Conservation (phyloP, 257 asterid genomes). For the Echites panduratus region DNA sequence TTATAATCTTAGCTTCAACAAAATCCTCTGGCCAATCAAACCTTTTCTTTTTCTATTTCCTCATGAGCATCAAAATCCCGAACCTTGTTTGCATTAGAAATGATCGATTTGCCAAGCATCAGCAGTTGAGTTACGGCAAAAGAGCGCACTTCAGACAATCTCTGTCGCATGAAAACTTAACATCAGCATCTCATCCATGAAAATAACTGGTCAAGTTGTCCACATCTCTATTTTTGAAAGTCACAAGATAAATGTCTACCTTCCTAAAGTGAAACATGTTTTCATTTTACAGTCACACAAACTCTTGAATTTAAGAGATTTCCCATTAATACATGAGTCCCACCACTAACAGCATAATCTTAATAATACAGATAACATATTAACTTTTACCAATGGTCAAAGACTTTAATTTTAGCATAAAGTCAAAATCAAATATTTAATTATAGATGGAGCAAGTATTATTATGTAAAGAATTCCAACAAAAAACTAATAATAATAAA, state of each 20-base stretch:
- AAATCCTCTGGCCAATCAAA: conserved; percentile 92
- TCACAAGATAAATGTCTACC: background rate
- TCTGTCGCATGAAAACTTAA: conserved; percentile 39
- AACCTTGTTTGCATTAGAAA: conserved; percentile 51
- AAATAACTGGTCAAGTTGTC: background rate
- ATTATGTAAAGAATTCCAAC: background rate
- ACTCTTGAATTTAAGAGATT: background rate
- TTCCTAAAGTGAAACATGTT: background rate
- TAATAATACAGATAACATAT: too few relatives aligned
- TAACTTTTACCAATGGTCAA: background rate
- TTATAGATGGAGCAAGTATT: background rate
- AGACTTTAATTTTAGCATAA: background rate
- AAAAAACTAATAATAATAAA: too few relatives aligned
- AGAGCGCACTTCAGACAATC: conserved; percentile 96
- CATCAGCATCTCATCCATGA: conserved; percentile 9
- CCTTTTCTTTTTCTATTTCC: conserved; percentile 50
- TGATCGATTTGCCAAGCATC: conserved; percentile 77
- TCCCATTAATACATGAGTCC: too few relatives aligned
- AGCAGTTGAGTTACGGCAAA: conserved; percentile 75
- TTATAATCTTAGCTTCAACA: conserved; percentile 73
- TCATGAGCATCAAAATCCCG: conserved; percentile 48
- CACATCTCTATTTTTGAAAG: background rate
- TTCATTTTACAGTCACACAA: too few relatives aligned
- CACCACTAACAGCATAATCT: too few relatives aligned
- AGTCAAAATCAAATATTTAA: background rate